phyloP scores from a whole-genome alignment of 352 stramenopile genomes.

The Pythium rhizo-oryzae region DNA sequence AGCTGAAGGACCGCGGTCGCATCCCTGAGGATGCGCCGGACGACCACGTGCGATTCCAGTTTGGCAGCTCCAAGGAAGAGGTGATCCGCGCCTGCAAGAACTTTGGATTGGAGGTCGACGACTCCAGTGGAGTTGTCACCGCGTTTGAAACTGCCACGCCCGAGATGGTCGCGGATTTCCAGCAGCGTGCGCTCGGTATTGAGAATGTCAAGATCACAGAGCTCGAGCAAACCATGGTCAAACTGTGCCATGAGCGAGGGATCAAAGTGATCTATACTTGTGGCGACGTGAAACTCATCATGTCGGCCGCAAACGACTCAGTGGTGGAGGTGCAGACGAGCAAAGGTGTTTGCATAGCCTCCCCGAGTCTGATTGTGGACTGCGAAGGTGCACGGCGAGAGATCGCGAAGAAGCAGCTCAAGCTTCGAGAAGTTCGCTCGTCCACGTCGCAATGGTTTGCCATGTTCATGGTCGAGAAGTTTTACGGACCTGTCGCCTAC shows the following conservation, averaged over 20 bases:
- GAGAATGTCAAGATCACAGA: constrained; percentile 32
- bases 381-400: constrained; percentile 29
- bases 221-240: constrained; percentile 33
- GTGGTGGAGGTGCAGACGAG: constrained; percentile 14
- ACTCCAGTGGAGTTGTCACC: constrained; percentile 12
- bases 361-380: constrained; percentile 22
- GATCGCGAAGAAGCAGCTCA: constrained; percentile 29
- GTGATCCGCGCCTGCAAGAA: constrained; percentile 20
- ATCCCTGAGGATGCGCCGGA: constrained; percentile 26
- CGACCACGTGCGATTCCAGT: constrained; percentile 25
- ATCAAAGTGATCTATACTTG: constrained; percentile 28
- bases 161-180: constrained; percentile 27
- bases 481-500: constrained; percentile 29
- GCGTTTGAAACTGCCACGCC: constrained; percentile 19
- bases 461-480: constrained; percentile 31
- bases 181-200: constrained; percentile 27
- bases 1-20: constrained; percentile 21
- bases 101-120: constrained; percentile 17
- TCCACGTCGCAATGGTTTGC: constrained; percentile 26
- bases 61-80: constrained; percentile 16
- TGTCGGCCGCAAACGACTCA: constrained; percentile 14
- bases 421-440: constrained; percentile 21
- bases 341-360: background rate
- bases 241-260: constrained; percentile 20
- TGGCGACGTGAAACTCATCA: constrained; percentile 20